phyloP scores from a whole-genome alignment of 768 basidiomycete species.

The Paxillus rubicundulus region DNA sequence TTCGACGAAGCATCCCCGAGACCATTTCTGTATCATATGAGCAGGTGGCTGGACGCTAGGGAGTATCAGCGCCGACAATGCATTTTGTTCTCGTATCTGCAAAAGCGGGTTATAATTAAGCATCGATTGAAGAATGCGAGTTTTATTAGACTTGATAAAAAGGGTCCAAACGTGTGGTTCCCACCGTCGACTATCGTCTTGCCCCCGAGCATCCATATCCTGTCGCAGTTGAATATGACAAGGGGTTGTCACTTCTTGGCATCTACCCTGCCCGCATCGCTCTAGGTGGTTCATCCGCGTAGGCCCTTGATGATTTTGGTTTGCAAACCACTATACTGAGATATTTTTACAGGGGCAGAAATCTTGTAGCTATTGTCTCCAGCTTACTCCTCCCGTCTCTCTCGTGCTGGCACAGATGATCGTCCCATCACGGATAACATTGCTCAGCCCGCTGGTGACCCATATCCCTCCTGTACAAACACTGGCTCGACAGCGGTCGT shows the following conservation, averaged over 20 bases:
- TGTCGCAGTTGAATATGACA: constrained; percentile 31
- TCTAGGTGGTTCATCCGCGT: constrained; percentile 76
- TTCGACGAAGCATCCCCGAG: not conserved
- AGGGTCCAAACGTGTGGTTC: constrained; percentile 35
- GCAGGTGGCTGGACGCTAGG: constrained; percentile 79
- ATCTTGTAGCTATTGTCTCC: constrained; percentile 64
- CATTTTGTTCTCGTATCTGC: constrained; percentile 44
- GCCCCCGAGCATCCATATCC: constrained; percentile 35
- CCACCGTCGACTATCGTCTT: constrained; percentile 33
- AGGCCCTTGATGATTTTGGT: constrained; percentile 2
- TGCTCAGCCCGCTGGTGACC: constrained; percentile 38
- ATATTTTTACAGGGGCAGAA: constrained; percentile 55
- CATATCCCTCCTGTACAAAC: constrained; percentile 49
- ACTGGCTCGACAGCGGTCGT: constrained; percentile 57
- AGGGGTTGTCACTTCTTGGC: constrained; percentile 47
- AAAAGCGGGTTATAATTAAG: constrained; percentile 15
- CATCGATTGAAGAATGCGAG: not conserved
- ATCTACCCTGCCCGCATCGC: constrained; percentile 54
- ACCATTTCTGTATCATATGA: not conserved
- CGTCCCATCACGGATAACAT: constrained; percentile 77
- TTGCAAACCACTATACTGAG: not conserved
- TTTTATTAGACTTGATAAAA: not conserved
- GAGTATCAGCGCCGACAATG: constrained; percentile 56
- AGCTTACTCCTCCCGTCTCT: constrained; percentile 47
- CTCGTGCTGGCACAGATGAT: constrained; percentile 63